A percentile compares a stretch with the other conserved stretches of the same genome.
phyloP scores from a whole-genome alignment of 352 stramenopile genomes.

The Globisporangium polare region DNA sequence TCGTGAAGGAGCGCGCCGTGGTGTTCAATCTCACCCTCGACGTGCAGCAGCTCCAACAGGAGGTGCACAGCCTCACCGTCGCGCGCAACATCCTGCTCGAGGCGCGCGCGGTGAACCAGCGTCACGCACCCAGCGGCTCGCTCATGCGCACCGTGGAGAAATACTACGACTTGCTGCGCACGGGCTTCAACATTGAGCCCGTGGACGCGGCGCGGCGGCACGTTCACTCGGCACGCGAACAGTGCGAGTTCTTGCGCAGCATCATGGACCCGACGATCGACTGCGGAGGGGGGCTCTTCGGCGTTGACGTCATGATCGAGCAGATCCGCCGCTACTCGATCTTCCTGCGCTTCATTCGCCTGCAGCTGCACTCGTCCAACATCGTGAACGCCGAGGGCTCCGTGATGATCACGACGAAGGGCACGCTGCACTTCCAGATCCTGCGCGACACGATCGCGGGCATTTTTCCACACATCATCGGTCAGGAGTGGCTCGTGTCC shows the following conservation, averaged over 20 bases:
- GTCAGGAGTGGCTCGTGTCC: conserved; percentile 19
- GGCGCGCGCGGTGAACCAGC: conserved; percentile 3
- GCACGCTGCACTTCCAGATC: conserved; percentile 23
- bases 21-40: conserved; percentile 21
- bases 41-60: conserved; percentile 24
- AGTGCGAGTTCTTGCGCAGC: conserved; percentile 21
- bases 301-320: conserved; percentile 26
- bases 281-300: conserved; percentile 18
- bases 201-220: neutral
- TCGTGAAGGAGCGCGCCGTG: conserved; percentile 19
- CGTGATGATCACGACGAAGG: conserved; percentile 23
- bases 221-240: neutral
- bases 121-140: conserved; percentile 9
- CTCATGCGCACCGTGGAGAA: conserved; percentile 4
- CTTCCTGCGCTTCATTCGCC: conserved; percentile 19
- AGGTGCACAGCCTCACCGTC: conserved; percentile 23
- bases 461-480: conserved; percentile 26
- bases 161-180: conserved; percentile 14
- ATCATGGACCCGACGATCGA: conserved; percentile 25
- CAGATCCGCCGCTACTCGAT: conserved; percentile 28
- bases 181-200: conserved; percentile 3
- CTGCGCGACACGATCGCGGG: conserved; percentile 21
- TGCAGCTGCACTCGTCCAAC: conserved; percentile 22
- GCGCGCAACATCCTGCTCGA: conserved; percentile 17
- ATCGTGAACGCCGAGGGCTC: conserved; percentile 16